Evolutionary conservation across 2,329 filamentous ascomycete genomes (phyloP), one percentile per base, ranked within the genome.

Genomic region (Aspergillus jensenii): DNA sequence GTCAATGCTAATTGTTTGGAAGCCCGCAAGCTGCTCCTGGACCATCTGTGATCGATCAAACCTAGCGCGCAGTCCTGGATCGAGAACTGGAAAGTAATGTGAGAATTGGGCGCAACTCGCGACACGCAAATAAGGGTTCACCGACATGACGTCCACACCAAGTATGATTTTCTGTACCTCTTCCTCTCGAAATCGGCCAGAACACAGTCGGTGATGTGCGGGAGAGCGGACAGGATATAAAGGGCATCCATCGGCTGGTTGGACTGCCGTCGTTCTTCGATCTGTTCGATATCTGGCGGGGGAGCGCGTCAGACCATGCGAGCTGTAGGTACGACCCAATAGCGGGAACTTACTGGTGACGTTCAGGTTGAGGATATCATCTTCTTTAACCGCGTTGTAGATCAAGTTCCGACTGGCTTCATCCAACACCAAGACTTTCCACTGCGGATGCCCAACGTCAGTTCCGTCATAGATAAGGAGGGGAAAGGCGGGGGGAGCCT

Each of bases 301-400:
- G 48, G 41, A 56, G 46, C 41, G 43, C 46, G 43, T 59, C 52
- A 63, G 47, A 56, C 41, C 64, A 52, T 64, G 59, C 41, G 59
- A 43, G 44, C 14, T 43, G 43, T 25, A 19, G 31, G 51, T 17
- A 39, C 11, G 25, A 45, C 23, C 39, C 23, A 40, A 3, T 15
- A 46, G 23, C 31, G 27, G 44, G 19, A 19, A 68, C 88, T 73
- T 83, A 96, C 93, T 96, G 66, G 93, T 93, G 76, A 99, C 90
- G 74, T 96, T 96, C 77, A 92, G 87, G 74, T 96, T 96, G 78
- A 99, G 88, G 65, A 99, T 96, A 70, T 97, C 91, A 85, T 99
- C 93, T 80, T 97, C 90, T 70, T 91, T 93, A 73, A 93, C 86
- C 47, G 91, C 90, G 81, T 93, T 96, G 77, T 96, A 89, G 68